Evolutionary conservation across 169 alveolate genomes (phyloP).

Genomic region (Eimeria necatrix): DNA sequence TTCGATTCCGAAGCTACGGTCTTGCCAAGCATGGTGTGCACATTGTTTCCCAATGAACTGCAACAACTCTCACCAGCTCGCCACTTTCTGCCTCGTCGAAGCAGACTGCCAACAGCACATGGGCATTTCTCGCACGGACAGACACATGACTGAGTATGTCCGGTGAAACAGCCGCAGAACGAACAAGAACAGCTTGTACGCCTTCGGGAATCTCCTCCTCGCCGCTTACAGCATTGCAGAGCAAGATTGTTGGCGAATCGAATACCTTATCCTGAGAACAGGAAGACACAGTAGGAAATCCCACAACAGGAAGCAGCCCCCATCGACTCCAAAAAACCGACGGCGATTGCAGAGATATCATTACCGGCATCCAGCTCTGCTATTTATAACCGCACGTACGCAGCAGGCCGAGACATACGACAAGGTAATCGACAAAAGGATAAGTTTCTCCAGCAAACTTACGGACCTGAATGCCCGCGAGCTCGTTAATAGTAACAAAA

Average conservation of each 20-base stretch:
- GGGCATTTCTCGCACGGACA: conserved; percentile 95
- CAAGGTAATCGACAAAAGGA: no score
- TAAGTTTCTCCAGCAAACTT: no score
- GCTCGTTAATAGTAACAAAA: conserved; percentile 81
- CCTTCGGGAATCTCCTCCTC: conserved; percentile 96
- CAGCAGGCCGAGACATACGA: no score
- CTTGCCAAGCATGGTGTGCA: no score
- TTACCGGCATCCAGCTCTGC: no score
- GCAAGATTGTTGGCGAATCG: conserved; percentile 88
- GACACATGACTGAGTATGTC: conserved; percentile 95
- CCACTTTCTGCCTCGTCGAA: conserved; percentile 81
- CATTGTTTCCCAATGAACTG: neutral
- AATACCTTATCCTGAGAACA: conserved; percentile 85
- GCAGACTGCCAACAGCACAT: conserved; percentile 91
- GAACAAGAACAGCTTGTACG: conserved; percentile 90
- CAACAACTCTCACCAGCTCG: conserved; percentile 31
- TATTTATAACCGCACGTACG: no score
- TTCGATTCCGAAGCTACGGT: no score
- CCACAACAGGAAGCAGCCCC: no score
- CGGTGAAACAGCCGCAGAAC: conserved; percentile 93
- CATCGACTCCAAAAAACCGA: no score
- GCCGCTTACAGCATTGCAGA: conserved; percentile 92
- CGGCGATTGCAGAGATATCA: no score
- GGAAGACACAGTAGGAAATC: conserved; percentile 77
- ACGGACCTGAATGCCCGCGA: conserved; percentile 78